These are phyloP conservation scores for Trametes hirsuta DNA, from an alignment of 1,284 basidiomycete genomes.

Conservation along the genomic window DNA sequence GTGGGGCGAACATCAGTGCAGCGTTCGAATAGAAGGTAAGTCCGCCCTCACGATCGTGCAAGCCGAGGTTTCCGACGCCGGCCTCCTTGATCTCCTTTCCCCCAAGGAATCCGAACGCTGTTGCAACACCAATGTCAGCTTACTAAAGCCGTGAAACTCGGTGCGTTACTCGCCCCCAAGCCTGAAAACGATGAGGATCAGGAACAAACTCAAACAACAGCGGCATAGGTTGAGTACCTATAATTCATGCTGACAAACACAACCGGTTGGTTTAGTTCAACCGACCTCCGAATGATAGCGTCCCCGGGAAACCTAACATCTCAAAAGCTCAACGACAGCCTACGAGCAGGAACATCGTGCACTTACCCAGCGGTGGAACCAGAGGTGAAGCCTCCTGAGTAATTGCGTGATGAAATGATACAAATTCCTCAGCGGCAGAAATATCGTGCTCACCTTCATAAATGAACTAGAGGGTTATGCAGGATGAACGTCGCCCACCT, in stretches of 20 bases:
- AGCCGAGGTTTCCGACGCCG: slow-evolving; percentile 56
- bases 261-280: slow-evolving; percentile 38
- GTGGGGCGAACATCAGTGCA: neutral
- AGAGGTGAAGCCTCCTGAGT: neutral
- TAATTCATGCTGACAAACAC: slow-evolving; percentile 26
- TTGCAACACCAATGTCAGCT: neutral
- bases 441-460: neutral
- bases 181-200: neutral
- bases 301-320: neutral
- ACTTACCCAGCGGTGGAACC: neutral
- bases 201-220: no score
- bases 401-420: neutral
- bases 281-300: slow-evolving; percentile 37
- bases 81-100: slow-evolving; percentile 52
- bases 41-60: slow-evolving; percentile 51
- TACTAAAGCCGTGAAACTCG: no score
- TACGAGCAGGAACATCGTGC: accelerated
- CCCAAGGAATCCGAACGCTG: slow-evolving; percentile 20
- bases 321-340: neutral
- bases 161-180: neutral
- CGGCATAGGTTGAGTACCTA: slow-evolving; percentile 2
- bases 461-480: neutral
- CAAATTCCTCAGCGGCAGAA: no score
- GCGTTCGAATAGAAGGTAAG: neutral
- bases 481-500: neutral